Evolutionary conservation across 139 green algal species (phyloP), one percentile per base, ranked within the genome.

Genomic region (Eudorina sp.): DNA sequence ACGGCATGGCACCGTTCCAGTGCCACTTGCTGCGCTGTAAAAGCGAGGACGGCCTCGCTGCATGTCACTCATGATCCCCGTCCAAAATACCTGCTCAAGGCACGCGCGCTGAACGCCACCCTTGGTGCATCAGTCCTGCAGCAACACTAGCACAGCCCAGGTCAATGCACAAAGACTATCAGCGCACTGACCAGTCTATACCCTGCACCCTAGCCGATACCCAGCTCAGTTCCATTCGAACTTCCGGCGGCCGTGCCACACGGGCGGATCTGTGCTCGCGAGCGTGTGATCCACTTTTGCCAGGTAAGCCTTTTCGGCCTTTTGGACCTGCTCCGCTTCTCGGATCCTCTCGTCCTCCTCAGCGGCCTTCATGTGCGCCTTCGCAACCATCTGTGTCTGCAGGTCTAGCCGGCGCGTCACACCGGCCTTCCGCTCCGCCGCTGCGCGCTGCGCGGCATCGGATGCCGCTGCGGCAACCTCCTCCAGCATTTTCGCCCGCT

Each of bases 331-430:
- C 76, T 92, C 85, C 29, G 70, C n/a, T 9, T 80, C 88, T 3
- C 81, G 64, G 69, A 89, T 64, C 83, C 90, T 92, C 60, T 95
- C 91, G 64, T 94, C 86, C 74, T 92, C 72, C 48, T 93, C 93
- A 5, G 93, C 90, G 18, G 91, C 91, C 27, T 74, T 80, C 38
- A 94, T 91, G 70, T 94, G 93, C 58, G 90, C 90, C 55, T 90
- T 90, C 31, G 86, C 78, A 19, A 91, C 86, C 85, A 95, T 94
- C 90, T 94, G 91, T 4, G 93, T 92, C 53, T 94, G 88, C 18
- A 95, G 72, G 53, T 94, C 90, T 68, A 95, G 87, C 69, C 86
- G 86, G 48, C 91, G 85, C 62, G 88, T 79, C 29, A 94, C 58
- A 1, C 77, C 88, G 0, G 41, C 41, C 53, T 89, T 86, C 13